Base-by-base conservation (phyloP, 1,284 basidiomycete genomes). In the Puccinia novopanici region DNA sequence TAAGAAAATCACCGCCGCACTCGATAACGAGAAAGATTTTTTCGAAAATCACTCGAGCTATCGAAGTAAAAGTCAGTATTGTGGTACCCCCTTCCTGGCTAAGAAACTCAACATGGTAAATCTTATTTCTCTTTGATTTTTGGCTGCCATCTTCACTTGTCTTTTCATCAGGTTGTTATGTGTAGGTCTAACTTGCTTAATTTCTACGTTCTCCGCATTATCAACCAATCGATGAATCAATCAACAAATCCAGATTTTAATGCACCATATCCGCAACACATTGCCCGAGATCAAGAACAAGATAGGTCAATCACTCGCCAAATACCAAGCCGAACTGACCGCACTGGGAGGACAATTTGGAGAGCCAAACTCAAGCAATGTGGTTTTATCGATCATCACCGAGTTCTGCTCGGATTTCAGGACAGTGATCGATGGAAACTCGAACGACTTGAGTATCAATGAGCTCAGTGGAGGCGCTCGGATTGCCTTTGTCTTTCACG, bases 401-500 rank as follows among this genome's bases (percentile, higher is more conserved):
- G 96, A 98, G 86, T 99, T 99, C 87, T 94, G 93, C 83, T 90
- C 92, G 73, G 96, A 98, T 85, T 99, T 98, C 90, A 91, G 95
- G 82, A 93, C 93, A 27, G 92, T 93, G 48, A 97, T 99, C 83
- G 96, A 99, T 86, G 96, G 96, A 85, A 95, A 94, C 88, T 95
- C 94, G 54, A 95, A 96, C 85, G 96, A 99, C 85, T 87, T 98
- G 67, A 92, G 92, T 6, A 86, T 97, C 84, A 97, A 97, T 85
- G 96, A 99, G 87, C 90, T 99, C 34, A 94, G 93, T 22, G 96
- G 96, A 84, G 96, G 96, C 87, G 96, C 96, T 48, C 91, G 96
- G 87, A 98, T 99, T 88, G 92, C 92, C 84, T 99, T 98, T 84
- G 96, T 98, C 80, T 99, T 95, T 89, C 96, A 99, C 86, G 96